These are phyloP conservation scores for Penicillium argentinense DNA, from an alignment of 495 filamentous ascomycete species.

Conservation along the genomic window DNA sequence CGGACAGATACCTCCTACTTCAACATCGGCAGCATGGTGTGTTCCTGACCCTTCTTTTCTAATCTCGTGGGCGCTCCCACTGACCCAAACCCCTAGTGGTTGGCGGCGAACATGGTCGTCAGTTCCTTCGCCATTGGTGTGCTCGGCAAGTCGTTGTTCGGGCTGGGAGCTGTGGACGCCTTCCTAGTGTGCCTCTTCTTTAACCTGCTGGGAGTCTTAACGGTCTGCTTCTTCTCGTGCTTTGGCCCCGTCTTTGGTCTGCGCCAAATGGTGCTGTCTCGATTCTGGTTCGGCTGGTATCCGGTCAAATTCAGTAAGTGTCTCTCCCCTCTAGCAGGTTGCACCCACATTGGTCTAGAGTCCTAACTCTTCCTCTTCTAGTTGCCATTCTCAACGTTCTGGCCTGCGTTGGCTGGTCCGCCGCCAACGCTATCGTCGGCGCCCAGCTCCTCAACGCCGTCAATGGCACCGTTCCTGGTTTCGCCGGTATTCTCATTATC, in stretches of 20 bases:
- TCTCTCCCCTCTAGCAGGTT: too few relatives aligned
- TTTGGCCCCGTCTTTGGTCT: slow-evolving; percentile 78
- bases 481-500: slow-evolving; percentile 76
- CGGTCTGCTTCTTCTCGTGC: slow-evolving; percentile 77
- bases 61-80: slow-evolving; percentile 13
- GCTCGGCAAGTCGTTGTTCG: slow-evolving; percentile 64
- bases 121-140: slow-evolving; percentile 80
- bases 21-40: slow-evolving; percentile 76
- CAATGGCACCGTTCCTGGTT: slow-evolving; percentile 68
- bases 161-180: slow-evolving; percentile 73
- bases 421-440: slow-evolving; percentile 79
- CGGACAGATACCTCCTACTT: slow-evolving; percentile 63
- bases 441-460: slow-evolving; percentile 78
- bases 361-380: slow-evolving; percentile 20
- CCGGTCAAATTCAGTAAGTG: slow-evolving; percentile 68
- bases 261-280: slow-evolving; percentile 82
- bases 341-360: too few relatives aligned
- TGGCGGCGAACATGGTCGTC: slow-evolving; percentile 82
- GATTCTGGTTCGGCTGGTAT: slow-evolving; percentile 78
- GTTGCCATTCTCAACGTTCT: slow-evolving; percentile 75
- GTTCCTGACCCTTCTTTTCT: slow-evolving; percentile 18
- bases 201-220: slow-evolving; percentile 71
- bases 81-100: slow-evolving; percentile 59
- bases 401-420: slow-evolving; percentile 75
- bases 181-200: slow-evolving; percentile 75